phyloP scores from a whole-genome alignment of 768 basidiomycete species.

The Macrolepiota albuminosa region DNA sequence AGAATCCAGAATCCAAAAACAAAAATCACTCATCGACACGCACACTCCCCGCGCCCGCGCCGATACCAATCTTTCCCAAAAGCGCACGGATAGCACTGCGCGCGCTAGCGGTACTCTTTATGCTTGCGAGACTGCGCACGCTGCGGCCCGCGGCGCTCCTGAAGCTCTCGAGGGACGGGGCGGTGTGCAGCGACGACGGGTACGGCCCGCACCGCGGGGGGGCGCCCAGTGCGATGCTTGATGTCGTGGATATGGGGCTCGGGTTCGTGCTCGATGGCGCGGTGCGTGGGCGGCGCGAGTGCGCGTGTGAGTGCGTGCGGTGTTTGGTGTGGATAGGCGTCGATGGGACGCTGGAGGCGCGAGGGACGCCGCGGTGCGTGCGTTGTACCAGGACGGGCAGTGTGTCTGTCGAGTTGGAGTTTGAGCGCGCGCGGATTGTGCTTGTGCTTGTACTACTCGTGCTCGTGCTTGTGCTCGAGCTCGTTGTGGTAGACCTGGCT shows the following conservation, averaged over 20 bases:
- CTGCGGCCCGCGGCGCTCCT: slow-evolving; percentile 39
- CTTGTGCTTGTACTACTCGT: neutral
- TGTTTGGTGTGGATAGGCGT: slow-evolving; percentile 8
- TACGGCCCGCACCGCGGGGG: neutral
- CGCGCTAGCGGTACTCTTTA: slow-evolving; percentile 35
- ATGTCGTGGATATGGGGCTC: slow-evolving; percentile 4
- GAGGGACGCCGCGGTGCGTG: neutral
- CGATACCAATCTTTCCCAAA: slow-evolving; percentile 30
- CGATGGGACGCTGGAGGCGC: slow-evolving; percentile 1
- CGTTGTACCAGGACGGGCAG: neutral
- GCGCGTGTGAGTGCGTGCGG: neutral
- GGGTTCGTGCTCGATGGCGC: neutral
- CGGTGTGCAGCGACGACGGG: slow-evolving; percentile 24
- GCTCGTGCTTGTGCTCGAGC: neutral
- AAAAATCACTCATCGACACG: too few relatives aligned
- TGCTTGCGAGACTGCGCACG: slow-evolving; percentile 37
- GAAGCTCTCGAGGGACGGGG: slow-evolving; percentile 45
- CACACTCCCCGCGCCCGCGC: neutral
- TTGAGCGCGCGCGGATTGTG: slow-evolving; percentile 8
- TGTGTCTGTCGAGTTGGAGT: slow-evolving; percentile 11
- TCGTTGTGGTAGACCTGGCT: neutral
- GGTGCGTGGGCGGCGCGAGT: neutral
- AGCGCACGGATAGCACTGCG: slow-evolving; percentile 34
- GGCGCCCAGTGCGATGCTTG: neutral
- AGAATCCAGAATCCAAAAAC: neutral